These are phyloP conservation scores for Fusarium udum DNA, from an alignment of 2,329 filamentous ascomycete genomes.

Conservation along the genomic window DNA sequence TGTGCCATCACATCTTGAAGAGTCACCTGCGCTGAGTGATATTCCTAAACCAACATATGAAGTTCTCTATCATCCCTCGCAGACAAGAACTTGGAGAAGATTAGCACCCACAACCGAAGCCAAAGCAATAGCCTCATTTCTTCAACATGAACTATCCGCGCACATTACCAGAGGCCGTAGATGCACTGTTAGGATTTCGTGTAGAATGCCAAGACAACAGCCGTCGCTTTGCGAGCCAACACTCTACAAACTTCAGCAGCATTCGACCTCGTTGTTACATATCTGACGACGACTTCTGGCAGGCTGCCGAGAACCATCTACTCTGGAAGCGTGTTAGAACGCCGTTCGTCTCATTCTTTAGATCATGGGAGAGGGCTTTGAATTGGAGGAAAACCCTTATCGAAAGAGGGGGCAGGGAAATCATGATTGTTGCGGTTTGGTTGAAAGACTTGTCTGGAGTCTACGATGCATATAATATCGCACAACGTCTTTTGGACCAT, in stretches of 20 bases:
- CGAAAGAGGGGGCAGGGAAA: neutral
- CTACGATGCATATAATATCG: neutral
- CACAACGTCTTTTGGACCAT: neutral
- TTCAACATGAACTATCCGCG: neutral
- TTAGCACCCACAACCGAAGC: neutral
- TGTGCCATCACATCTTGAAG: neutral
- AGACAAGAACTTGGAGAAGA: neutral
- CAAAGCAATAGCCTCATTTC: neutral
- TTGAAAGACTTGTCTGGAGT: neutral
- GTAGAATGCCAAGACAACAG: neutral
- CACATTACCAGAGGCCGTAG: neutral
- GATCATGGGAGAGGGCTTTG: neutral
- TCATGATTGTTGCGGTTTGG: neutral
- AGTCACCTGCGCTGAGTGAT: neutral
- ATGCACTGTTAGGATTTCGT: neutral
- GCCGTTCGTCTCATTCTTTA: neutral
- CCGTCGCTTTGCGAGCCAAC: neutral
- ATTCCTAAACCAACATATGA: neutral
- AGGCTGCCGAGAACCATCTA: neutral
- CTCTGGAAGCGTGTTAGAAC: neutral
- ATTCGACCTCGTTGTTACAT: neutral
- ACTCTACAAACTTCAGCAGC: neutral
- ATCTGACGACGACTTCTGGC: neutral
- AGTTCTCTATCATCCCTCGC: too few species aligned
- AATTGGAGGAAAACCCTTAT: neutral